Base-by-base conservation (phyloP, 257 asterid species). In the Solanum chmielewskii region DNA sequence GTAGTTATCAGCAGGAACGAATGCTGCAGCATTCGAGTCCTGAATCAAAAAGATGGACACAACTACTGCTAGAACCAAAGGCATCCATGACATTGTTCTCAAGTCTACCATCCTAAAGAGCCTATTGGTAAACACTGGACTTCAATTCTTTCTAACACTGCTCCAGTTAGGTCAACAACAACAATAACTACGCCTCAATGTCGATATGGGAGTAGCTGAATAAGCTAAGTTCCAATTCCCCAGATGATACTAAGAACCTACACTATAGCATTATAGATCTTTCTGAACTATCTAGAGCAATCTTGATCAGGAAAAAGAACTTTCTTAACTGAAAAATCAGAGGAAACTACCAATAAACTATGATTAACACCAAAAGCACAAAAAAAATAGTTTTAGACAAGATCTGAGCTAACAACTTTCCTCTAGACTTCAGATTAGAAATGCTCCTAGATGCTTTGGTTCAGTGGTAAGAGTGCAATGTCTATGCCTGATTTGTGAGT, bases 1-100 rank as follows among this genome's bases (percentile, higher is more conserved):
- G 80, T 89, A 90, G 37, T 85, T 85, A 87, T 90, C 93, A 71
- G 62, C 75, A n/a, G 93, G 93, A 85, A 83, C 27, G 52, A 90
- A 91, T 14, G 88, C 78, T 14, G 88, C 78, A 70, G 91, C 93
- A 85, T 64, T 68, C 47, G 75, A 89, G 12, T 85, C 87, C 59
- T n/a, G 76, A 62, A 86, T 47, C 88, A 83, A 39, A 23, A 85
- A 75, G 27, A 60, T 86, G 39, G 86, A 68, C 16, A 90, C 52
- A 84, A 88, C 87, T 49, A 87, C 75, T 31, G 66, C 64, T 70
- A 86, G 85, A 62, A 89, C 88, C 33, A 89, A 70, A 71, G 13
- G 83, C 20, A 86, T 60, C 90, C 86, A 71, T 59, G 68, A 62
- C 83, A 59, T 44, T 68, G 45, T 75, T 49, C 35, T 83, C 90